phyloP scores from a whole-genome alignment of 2,329 filamentous ascomycete species.

The Amphichorda felina region DNA sequence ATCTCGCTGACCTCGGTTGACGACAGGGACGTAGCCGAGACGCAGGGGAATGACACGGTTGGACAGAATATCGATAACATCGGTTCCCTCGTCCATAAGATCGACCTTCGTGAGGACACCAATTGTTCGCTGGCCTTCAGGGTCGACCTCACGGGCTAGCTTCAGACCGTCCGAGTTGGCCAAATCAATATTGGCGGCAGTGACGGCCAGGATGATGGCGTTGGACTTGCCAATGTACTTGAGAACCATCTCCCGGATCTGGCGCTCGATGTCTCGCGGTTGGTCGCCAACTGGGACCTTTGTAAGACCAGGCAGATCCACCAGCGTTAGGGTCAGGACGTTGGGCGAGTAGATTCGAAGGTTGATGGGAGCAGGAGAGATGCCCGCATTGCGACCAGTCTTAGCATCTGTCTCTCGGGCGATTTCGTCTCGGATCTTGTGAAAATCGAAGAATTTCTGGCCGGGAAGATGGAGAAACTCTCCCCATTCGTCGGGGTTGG shows the following conservation, averaged over 20 bases:
- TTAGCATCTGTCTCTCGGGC: conserved; percentile 92
- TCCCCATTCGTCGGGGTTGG: conserved; percentile 94
- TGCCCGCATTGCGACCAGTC: conserved; percentile 91
- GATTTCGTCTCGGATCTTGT: conserved; percentile 97
- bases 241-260: conserved; percentile 95
- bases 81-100: conserved; percentile 96
- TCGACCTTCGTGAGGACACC: conserved; percentile 98
- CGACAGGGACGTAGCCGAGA: conserved; percentile 91
- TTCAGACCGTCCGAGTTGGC: conserved; percentile 98
- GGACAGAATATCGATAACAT: conserved; percentile 96
- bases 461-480: conserved; percentile 97
- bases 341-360: conserved; percentile 97
- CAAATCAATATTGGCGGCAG: conserved; percentile 92
- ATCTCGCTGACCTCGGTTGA: conserved; percentile 94
- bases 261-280: conserved; percentile 88
- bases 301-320: conserved; percentile 91
- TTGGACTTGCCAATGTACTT: conserved; percentile 99
- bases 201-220: conserved; percentile 94
- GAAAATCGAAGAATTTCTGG: conserved; percentile 96
- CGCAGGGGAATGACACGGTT: conserved; percentile 93
- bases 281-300: conserved; percentile 96
- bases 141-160: conserved; percentile 90
- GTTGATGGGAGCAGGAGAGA: conserved; percentile 95
- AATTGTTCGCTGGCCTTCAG: conserved; percentile 93
- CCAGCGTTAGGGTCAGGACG: conserved; percentile 89